Percentiles rank a stretch among this genome's conserved stretches.
Evolutionary conservation across 1,139 yeast species (phyloP).

Genomic region (Taiozyma sp.): DNA sequence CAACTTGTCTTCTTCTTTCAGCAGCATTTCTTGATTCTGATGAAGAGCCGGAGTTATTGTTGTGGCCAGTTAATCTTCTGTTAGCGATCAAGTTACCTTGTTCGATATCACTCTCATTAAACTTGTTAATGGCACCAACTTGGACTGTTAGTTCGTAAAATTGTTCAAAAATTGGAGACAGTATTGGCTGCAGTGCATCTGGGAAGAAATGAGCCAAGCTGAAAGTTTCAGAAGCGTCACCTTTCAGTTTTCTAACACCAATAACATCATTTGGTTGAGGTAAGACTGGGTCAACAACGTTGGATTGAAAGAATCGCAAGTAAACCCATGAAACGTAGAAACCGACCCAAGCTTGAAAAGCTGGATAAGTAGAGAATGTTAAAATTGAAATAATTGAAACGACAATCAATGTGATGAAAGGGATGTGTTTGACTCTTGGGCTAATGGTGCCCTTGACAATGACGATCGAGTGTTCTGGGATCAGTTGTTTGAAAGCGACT

Average conservation of each 20-base stretch:
- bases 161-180: slow-evolving; percentile 50
- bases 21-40: slow-evolving; percentile 54
- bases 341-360: slow-evolving; percentile 63
- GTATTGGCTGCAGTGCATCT: slow-evolving; percentile 43
- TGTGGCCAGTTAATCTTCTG: slow-evolving; percentile 42
- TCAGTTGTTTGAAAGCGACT: slow-evolving; percentile 82
- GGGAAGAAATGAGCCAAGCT: slow-evolving; percentile 83
- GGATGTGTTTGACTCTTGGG: slow-evolving; percentile 70
- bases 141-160: slow-evolving; percentile 53
- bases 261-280: slow-evolving; percentile 26
- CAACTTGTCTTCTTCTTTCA: slow-evolving; percentile 83
- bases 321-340: slow-evolving; percentile 71
- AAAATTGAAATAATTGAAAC: slow-evolving; percentile 43
- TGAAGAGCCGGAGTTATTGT: slow-evolving; percentile 16
- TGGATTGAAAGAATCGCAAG: slow-evolving; percentile 67
- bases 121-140: slow-evolving; percentile 56
- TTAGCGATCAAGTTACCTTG: slow-evolving; percentile 67
- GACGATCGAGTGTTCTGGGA: slow-evolving; percentile 82
- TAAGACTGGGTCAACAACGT: slow-evolving; percentile 31
- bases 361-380: slow-evolving; percentile 43
- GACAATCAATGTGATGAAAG: slow-evolving; percentile 50
- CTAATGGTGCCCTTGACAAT: slow-evolving; percentile 60
- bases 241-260: slow-evolving; percentile 41
- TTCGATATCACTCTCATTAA: slow-evolving; percentile 66
- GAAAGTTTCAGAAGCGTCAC: slow-evolving; percentile 92